phyloP scores from a whole-genome alignment of 441 rosid genomes.

The Adansonia rubrostipa region DNA sequence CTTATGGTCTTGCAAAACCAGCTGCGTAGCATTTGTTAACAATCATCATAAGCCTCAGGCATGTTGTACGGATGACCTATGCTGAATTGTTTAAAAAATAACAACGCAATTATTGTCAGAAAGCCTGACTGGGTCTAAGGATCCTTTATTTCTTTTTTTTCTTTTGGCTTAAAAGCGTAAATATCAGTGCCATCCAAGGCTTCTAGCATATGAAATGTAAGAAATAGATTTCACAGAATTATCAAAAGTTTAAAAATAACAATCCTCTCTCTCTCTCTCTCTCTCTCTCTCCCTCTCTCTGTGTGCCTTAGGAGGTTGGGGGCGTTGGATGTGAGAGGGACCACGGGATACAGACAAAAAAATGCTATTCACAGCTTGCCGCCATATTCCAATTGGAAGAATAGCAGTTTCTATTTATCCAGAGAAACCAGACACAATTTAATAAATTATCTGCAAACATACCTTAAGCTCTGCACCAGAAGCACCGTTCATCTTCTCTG shows the following conservation, averaged over 20 bases:
- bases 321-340: no score
- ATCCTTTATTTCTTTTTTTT: neutral
- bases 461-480: constrained; percentile 26
- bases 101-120: neutral
- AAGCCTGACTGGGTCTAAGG: neutral
- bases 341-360: neutral
- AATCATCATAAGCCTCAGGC: neutral
- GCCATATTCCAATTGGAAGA: neutral
- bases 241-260: neutral
- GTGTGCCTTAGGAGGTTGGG: neutral
- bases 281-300: neutral
- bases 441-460: neutral
- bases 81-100: neutral
- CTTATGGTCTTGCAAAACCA: no score
- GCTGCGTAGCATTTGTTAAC: neutral
- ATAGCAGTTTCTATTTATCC: no score
- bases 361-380: neutral
- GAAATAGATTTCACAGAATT: neutral
- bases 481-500: constrained; percentile 23
- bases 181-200: neutral
- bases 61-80: neutral
- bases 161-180: neutral
- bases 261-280: neutral
- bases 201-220: neutral
- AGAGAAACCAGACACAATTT: neutral